Percentiles rank a stretch among this genome's conserved stretches.
Evolutionary conservation across 257 asterid species (phyloP).

Genomic region (Ocimum tenuiflorum): DNA sequence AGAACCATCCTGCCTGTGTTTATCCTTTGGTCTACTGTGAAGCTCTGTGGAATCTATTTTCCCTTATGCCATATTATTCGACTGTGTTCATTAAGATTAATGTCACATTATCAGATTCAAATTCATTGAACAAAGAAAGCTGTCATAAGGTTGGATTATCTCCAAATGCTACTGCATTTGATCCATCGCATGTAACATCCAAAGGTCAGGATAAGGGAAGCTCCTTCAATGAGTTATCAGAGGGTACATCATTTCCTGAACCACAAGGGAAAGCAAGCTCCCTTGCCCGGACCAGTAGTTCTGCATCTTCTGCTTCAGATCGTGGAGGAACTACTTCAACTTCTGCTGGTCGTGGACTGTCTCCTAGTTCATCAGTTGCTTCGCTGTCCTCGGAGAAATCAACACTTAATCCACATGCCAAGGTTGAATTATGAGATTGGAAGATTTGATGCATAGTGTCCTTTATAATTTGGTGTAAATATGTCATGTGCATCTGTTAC

Average conservation of each 20-base stretch:
- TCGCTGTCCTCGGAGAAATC: constrained; percentile 89
- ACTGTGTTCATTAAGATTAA: constrained; percentile 7
- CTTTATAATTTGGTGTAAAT: neutral
- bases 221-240: constrained; percentile 35
- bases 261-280: constrained; percentile 38
- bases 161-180: constrained; percentile 58
- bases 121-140: constrained; percentile 37
- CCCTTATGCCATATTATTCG: neutral
- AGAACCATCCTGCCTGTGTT: constrained; percentile 1
- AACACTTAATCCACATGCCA: constrained; percentile 80
- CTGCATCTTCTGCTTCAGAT: constrained; percentile 60
- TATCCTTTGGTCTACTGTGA: neutral
- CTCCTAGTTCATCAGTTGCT: constrained; percentile 76
- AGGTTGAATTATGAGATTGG: constrained; percentile 36
- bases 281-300: constrained; percentile 46
- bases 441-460: constrained; percentile 2
- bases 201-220: constrained; percentile 48
- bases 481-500: constrained; percentile 1
- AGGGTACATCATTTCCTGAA: constrained; percentile 34
- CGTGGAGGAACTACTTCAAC: constrained; percentile 58
- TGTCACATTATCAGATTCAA: constrained; percentile 35
- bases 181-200: constrained; percentile 44
- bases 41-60: constrained; percentile 1
- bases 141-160: constrained; percentile 47
- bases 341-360: constrained; percentile 58